Evolutionary conservation across 345 rosid species (phyloP), one percentile per base, ranked within the genome.

Genomic region (Streptanthus diversifolius): DNA sequence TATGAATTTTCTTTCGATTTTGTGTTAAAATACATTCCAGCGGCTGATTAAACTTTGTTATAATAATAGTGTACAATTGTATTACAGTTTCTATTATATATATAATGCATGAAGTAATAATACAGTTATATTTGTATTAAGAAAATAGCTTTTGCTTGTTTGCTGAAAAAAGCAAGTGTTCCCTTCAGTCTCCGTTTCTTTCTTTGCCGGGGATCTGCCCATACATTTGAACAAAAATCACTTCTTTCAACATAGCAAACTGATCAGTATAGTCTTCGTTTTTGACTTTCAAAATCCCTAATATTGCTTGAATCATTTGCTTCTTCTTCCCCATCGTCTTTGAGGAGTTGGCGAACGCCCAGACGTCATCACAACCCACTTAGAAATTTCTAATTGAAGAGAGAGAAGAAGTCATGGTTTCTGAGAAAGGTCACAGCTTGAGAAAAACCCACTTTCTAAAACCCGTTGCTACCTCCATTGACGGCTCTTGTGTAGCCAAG

Each of bases 401-500:
- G 64, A 82, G 88, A 73, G 85, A 79, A 58, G 85, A 69, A 43
- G 24, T 68, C 14, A 72, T 77, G 78, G 58, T 82, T 14, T 59
- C 74, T 30, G 79, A 72, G 14, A 55, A 59, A 49, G 40, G n/a
- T 8, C 73, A 74, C 17, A 62, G 48, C 10, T 48, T 63, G 18
- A 82, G 73, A 48, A 72, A 62, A 39, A 72, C 82, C 60, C 82
- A 81, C 60, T 87, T 87, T 22, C 53, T 83, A 36, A 70, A 74
- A 49, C 89, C 92, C n/a, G 43, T 41, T 8, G 35, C 33, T 18
- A 65, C 18, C 47, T 29, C 72, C 69, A 49, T 37, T 30, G 18
- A 70, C 25, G 63, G 21, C 11, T 8, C 66, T 39, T 7, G 11
- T 29, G 71, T 41, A 0, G 64, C 73, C 1, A 45, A 71, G 74